These are phyloP conservation scores for Lodderomyces beijingensis DNA, from an alignment of 1,139 yeast genomes.

Conservation along the genomic window DNA sequence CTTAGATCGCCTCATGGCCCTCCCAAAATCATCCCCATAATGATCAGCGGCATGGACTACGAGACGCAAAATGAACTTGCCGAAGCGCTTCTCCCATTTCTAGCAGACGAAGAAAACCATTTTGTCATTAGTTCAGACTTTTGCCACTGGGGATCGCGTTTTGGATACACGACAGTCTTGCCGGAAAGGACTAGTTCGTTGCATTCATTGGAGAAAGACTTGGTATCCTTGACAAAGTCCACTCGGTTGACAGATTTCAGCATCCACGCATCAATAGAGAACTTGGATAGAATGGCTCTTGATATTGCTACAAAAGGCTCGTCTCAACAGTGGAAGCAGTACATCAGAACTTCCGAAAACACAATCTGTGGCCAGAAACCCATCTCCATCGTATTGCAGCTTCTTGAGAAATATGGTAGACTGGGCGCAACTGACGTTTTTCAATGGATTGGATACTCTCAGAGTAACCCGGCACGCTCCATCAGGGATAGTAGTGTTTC, in stretches of 20 bases:
- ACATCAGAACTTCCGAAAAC: slow-evolving; percentile 67
- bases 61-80: slow-evolving; percentile 45
- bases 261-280: slow-evolving; percentile 69
- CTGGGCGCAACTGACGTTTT: slow-evolving; percentile 22
- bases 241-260: slow-evolving; percentile 24
- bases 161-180: slow-evolving; percentile 65
- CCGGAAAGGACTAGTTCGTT: slow-evolving; percentile 16
- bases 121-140: slow-evolving; percentile 87
- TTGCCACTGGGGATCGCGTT: slow-evolving; percentile 92
- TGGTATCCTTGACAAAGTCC: slow-evolving; percentile 15
- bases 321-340: slow-evolving; percentile 57
- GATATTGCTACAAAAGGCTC: slow-evolving; percentile 51
- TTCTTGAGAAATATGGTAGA: slow-evolving; percentile 34
- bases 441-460: slow-evolving; percentile 79
- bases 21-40: slow-evolving; percentile 62
- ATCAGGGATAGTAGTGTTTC: slow-evolving; percentile 75
- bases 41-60: slow-evolving; percentile 63
- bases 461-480: slow-evolving; percentile 55
- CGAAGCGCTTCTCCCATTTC: slow-evolving; percentile 46
- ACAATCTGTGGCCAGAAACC: slow-evolving; percentile 96
- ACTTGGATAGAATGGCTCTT: slow-evolving; percentile 70
- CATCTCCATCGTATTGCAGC: slow-evolving; percentile 54
- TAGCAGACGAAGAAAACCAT: slow-evolving; percentile 55
- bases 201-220: slow-evolving; percentile 14
- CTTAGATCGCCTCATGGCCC: slow-evolving; percentile 39